These are phyloP conservation scores for Puya raimondii DNA, from an alignment of 176 grass and related monocot species.

Conservation along the genomic window DNA sequence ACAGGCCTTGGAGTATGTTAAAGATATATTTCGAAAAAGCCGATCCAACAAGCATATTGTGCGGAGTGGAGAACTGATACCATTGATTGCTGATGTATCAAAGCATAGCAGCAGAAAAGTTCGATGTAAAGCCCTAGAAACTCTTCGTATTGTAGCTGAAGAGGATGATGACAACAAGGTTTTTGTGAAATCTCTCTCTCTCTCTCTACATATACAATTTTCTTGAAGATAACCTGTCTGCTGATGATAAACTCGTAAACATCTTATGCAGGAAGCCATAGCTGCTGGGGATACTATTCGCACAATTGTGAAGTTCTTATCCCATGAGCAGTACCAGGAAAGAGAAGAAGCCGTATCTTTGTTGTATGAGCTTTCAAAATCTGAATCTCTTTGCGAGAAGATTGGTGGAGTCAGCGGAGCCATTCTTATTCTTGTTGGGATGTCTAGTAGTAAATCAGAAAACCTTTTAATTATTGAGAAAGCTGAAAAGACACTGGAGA, in stretches of 20 bases:
- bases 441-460: slow-evolving; percentile 80
- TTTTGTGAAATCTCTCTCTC: neutral
- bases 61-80: slow-evolving; percentile 53
- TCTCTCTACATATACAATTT: slow-evolving; percentile 4
- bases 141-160: slow-evolving; percentile 59
- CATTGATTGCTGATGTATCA: slow-evolving; percentile 55
- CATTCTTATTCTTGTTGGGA: slow-evolving; percentile 88
- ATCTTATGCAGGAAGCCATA: slow-evolving; percentile 52
- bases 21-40: slow-evolving; percentile 54
- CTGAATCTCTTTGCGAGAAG: slow-evolving; percentile 60
- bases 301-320: slow-evolving; percentile 93
- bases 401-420: slow-evolving; percentile 74
- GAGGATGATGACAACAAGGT: slow-evolving; percentile 90
- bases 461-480: slow-evolving; percentile 51
- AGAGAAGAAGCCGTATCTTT: slow-evolving; percentile 75
- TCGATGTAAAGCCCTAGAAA: slow-evolving; percentile 52
- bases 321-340: slow-evolving; percentile 52
- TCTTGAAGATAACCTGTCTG: slow-evolving; percentile 7
- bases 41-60: slow-evolving; percentile 46
- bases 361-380: slow-evolving; percentile 81
- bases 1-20: slow-evolving; percentile 58
- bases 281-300: slow-evolving; percentile 78
- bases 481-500: slow-evolving; percentile 72
- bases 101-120: slow-evolving; percentile 65
- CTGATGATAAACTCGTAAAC: neutral